Conservation (phyloP, 257 asterid species). For the Solanum chaucha region DNA sequence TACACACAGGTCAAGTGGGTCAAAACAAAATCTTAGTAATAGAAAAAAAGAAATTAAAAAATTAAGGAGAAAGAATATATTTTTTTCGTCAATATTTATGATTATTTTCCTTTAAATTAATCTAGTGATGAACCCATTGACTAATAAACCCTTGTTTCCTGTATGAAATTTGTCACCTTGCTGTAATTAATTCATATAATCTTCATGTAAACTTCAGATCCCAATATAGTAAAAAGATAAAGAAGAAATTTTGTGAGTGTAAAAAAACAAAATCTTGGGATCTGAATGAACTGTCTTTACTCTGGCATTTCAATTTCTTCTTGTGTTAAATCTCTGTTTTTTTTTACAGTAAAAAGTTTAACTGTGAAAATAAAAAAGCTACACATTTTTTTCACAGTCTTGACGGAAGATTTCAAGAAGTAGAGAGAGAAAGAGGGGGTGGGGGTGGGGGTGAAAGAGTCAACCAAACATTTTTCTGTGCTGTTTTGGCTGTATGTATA, state of each 20-base stretch:
- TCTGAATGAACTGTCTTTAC: background rate
- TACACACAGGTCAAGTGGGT: background rate
- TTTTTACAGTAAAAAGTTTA: background rate
- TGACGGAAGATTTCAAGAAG: background rate
- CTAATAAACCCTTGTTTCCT: background rate
- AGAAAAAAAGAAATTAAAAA: background rate
- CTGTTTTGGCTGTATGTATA: slow-evolving; percentile 21
- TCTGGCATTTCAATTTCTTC: background rate
- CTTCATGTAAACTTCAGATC: background rate
- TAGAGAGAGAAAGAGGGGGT: background rate
- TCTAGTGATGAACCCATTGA: background rate
- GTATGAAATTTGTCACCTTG: background rate
- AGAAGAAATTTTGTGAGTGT: background rate
- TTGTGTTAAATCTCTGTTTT: background rate
- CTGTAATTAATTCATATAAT: background rate
- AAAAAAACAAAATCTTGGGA: background rate
- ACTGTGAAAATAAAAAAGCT: background rate
- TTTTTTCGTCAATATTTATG: background rate
- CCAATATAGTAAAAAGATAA: background rate
- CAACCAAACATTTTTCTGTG: slow-evolving; percentile 25
- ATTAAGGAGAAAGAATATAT: background rate
- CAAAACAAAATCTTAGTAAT: background rate
- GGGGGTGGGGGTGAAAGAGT: slow-evolving; percentile 15
- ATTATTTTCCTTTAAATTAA: background rate
- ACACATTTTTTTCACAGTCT: background rate